Percentiles rank a stretch among this genome's conserved stretches.
These are phyloP conservation scores for Rhodofomes roseus DNA, from an alignment of 1,284 basidiomycete genomes.

Conservation along the genomic window DNA sequence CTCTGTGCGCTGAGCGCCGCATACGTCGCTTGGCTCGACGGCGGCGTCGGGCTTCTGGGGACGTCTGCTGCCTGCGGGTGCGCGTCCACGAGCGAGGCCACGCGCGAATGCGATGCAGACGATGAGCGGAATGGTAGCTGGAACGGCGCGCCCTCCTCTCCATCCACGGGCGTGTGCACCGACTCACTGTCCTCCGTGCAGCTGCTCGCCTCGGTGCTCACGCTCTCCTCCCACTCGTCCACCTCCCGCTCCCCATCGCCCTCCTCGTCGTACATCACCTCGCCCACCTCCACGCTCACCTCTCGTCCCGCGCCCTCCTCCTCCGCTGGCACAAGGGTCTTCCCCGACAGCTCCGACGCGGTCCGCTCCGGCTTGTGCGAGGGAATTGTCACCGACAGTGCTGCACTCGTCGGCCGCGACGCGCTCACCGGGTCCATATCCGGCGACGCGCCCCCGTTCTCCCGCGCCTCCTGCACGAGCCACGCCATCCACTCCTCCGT, in stretches of 20 bases:
- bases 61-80: constrained; percentile 10
- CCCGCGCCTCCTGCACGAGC: constrained; percentile 40
- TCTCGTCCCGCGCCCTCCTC: background rate
- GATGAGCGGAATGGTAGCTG: too few relatives aligned
- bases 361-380: background rate
- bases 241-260: too few relatives aligned
- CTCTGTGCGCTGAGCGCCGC: constrained; percentile 33
- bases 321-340: background rate
- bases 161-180: constrained; percentile 49
- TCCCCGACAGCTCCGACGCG: constrained; percentile 1
- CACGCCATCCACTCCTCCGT: constrained; percentile 44
- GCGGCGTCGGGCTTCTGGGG: constrained; percentile 19
- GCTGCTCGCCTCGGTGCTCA: constrained; percentile 47
- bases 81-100: constrained; percentile 1
- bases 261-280: constrained; percentile 24
- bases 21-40: constrained; percentile 29
- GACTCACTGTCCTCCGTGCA: constrained; percentile 47
- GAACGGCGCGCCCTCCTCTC: background rate
- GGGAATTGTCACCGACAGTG: background rate
- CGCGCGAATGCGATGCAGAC: too few relatives aligned
- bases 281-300: constrained; percentile 4
- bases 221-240: constrained; percentile 23
- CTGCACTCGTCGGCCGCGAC: constrained; percentile 1
- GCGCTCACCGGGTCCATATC: background rate
- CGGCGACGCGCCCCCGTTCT: constrained; percentile 4